phyloP scores from a whole-genome alignment of 768 basidiomycete species.

The Termitomyces sp. region DNA sequence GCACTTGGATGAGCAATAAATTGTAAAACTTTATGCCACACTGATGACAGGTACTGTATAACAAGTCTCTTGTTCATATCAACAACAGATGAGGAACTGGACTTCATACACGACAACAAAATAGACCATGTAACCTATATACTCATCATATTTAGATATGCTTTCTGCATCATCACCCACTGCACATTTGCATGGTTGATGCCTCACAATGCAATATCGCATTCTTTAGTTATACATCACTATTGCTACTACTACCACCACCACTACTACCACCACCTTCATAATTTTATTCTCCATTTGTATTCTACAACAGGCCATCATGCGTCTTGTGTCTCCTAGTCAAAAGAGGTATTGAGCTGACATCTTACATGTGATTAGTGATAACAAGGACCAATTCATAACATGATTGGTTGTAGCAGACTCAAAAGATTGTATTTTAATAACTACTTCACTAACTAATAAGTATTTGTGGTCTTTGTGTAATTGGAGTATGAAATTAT shows the following conservation, averaged over 20 bases:
- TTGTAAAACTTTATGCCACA: background rate
- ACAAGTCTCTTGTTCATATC: slow-evolving; percentile 81
- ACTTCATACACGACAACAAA: slow-evolving; percentile 60
- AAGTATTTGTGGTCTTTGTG: too few relatives aligned
- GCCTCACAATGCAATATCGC: slow-evolving; percentile 42
- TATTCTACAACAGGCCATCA: slow-evolving; percentile 62
- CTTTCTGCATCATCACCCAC: slow-evolving; percentile 1
- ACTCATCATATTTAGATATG: slow-evolving; percentile 76
- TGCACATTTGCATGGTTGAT: background rate
- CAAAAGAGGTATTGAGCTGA: slow-evolving; percentile 13
- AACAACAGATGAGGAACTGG: slow-evolving; percentile 87
- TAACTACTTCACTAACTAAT: too few relatives aligned
- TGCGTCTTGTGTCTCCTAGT: slow-evolving; percentile 20
- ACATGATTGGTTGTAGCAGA: background rate
- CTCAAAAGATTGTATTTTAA: too few relatives aligned
- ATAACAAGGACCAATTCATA: slow-evolving; percentile 25
- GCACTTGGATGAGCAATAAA: slow-evolving; percentile 53
- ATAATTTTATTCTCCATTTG: slow-evolving; percentile 66
- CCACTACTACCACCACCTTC: slow-evolving; percentile 20
- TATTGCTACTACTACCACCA: too few relatives aligned
- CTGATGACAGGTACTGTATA: background rate
- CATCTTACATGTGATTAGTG: slow-evolving; percentile 25
- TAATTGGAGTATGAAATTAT: too few relatives aligned
- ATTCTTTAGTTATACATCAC: slow-evolving; percentile 64
- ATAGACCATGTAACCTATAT: slow-evolving; percentile 94